Conservation (phyloP, 371 early-diverging fungal species). For the Rhizopus delemar region DNA sequence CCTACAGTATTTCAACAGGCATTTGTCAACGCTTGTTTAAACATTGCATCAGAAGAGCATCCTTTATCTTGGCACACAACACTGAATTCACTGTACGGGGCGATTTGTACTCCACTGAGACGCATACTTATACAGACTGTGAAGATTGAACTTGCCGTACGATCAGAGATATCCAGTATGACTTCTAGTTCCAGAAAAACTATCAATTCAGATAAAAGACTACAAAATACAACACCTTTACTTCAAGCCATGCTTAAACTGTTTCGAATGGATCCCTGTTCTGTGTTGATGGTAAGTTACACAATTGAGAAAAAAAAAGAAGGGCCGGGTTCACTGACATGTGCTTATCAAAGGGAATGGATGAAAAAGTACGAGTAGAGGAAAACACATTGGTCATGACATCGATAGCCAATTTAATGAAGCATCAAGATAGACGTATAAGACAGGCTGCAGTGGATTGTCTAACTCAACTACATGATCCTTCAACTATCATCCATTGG, state of each 20-base stretch:
- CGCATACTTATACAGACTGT: conserved; percentile 57
- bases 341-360: conserved; percentile 3
- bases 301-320: background rate
- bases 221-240: conserved; percentile 9
- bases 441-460: conserved; percentile 65
- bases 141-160: conserved; percentile 17
- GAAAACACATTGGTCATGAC: conserved; percentile 61
- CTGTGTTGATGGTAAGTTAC: conserved; percentile 25
- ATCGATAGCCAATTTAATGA: conserved; percentile 57
- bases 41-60: conserved; percentile 68
- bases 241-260: conserved; percentile 30
- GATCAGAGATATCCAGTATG: conserved; percentile 21
- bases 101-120: conserved; percentile 66
- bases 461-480: conserved; percentile 59
- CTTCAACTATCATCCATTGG: conserved; percentile 57
- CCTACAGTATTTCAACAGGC: conserved; percentile 70
- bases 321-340: background rate
- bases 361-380: conserved; percentile 37
- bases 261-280: conserved; percentile 29
- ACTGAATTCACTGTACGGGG: conserved; percentile 61
- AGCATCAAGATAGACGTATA: conserved; percentile 57
- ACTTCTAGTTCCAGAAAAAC: conserved; percentile 15
- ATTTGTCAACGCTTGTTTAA: conserved; percentile 67
- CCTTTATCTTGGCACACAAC: conserved; percentile 71
- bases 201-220: background rate